Percentiles rank a stretch among this genome's conserved stretches.
Conservation (phyloP, 805 yeast genomes). For the Kodamaea laetipori region DNA sequence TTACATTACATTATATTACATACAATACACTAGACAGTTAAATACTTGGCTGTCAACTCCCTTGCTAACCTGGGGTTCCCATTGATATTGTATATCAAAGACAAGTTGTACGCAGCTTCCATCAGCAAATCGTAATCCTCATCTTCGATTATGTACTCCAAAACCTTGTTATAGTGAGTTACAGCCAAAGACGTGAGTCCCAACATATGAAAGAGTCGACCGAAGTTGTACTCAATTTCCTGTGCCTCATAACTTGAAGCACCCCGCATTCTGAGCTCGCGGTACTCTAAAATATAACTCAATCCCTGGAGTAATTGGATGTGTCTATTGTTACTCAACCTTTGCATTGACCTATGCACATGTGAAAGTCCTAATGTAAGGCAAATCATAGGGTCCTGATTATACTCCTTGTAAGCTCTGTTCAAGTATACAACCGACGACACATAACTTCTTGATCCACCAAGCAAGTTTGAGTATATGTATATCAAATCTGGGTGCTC, state of each 20-base stretch:
- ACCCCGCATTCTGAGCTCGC: conserved; percentile 46
- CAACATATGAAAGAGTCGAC: conserved; percentile 79
- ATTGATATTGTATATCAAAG: conserved; percentile 70
- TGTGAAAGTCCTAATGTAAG: conserved; percentile 77
- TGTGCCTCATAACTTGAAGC: conserved; percentile 55
- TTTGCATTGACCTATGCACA: conserved; percentile 87
- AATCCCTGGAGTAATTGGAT: conserved; percentile 86
- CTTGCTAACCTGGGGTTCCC: conserved; percentile 72
- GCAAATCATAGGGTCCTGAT: conserved; percentile 77
- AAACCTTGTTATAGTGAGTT: conserved; percentile 68
- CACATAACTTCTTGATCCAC: conserved; percentile 77
- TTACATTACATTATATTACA: background rate
- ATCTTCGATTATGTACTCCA: conserved; percentile 47
- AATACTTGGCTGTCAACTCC: conserved; percentile 62
- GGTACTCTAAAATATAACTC: conserved; percentile 73
- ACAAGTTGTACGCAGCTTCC: conserved; percentile 86
- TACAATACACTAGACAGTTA: conserved; percentile 43
- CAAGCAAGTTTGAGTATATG: conserved; percentile 77
- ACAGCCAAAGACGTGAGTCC: conserved; percentile 78
- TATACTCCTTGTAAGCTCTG: conserved; percentile 66
- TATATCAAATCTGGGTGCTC: conserved; percentile 69
- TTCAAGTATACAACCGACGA: conserved; percentile 79
- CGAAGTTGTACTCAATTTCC: conserved; percentile 82
- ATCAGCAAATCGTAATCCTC: conserved; percentile 56
- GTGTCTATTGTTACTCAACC: conserved; percentile 83